phyloP scores from a whole-genome alignment of 345 rosid species.

The Microcos paniculata region DNA sequence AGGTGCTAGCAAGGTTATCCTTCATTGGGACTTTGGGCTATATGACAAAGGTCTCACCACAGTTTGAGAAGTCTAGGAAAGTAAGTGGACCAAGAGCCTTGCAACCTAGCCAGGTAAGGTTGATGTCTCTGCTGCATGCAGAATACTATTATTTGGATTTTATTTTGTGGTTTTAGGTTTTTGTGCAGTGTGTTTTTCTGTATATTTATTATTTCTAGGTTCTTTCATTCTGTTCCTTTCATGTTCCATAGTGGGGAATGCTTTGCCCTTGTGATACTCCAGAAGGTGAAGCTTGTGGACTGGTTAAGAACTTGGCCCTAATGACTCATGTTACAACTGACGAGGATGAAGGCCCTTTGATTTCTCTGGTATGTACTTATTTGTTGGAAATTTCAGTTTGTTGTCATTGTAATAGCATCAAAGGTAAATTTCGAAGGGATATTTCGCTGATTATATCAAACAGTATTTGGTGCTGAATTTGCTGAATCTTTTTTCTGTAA shows the following conservation, averaged over 20 bases:
- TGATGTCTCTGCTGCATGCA: slow-evolving; percentile 11
- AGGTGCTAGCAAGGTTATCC: slow-evolving; percentile 86
- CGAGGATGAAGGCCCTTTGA: slow-evolving; percentile 85
- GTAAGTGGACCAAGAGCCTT: slow-evolving; percentile 98
- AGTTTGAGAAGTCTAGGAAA: slow-evolving; percentile 96
- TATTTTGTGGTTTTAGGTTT: slow-evolving; percentile 1
- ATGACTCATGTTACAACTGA: slow-evolving; percentile 99
- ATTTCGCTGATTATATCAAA: background rate
- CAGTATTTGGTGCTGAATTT: background rate
- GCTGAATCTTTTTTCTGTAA: background rate
- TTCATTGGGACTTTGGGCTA: slow-evolving; percentile 78
- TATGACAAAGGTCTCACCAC: slow-evolving; percentile 78
- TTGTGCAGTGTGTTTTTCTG: background rate
- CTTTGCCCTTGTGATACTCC: slow-evolving; percentile 99
- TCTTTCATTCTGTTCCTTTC: slow-evolving; percentile 3
- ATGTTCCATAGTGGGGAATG: slow-evolving; percentile 84
- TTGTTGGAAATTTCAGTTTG: slow-evolving; percentile 9
- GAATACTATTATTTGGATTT: background rate
- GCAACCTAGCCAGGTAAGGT: slow-evolving; percentile 89
- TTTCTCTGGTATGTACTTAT: slow-evolving; percentile 54
- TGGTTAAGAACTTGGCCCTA: slow-evolving; percentile 94
- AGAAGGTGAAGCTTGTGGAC: slow-evolving; percentile 95
- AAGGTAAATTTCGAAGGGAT: background rate
- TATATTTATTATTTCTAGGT: background rate
- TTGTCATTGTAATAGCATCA: background rate